Conservation (phyloP, 164 flowering plant species). For the Vitis rupestris region DNA sequence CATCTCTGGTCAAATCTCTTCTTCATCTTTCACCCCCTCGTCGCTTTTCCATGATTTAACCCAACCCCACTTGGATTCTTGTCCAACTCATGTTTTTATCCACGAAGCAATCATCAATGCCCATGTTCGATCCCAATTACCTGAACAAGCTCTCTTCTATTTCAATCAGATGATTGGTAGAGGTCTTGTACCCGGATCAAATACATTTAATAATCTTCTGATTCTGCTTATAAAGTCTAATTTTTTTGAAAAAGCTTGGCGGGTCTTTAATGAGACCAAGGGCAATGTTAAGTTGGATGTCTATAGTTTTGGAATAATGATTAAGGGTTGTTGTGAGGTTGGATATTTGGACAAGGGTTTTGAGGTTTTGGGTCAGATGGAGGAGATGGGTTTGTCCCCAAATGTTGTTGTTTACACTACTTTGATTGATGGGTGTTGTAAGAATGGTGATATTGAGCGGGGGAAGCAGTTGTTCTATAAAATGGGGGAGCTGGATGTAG, state of each 20-base stretch:
- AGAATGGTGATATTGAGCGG: conserved; percentile 40
- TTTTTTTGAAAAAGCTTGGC: conserved; percentile 41
- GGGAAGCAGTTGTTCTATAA: conserved; percentile 50
- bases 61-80: conserved; percentile 10
- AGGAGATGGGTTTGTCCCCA: conserved; percentile 37
- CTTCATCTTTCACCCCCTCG: conserved; percentile 26
- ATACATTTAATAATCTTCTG: conserved; percentile 43
- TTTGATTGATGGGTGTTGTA: conserved; percentile 78
- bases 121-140: conserved; percentile 32
- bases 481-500: conserved; percentile 58
- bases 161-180: conserved; percentile 40
- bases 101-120: conserved; percentile 44
- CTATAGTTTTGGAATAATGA: conserved; percentile 67
- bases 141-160: conserved; percentile 35
- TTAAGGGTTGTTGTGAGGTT: conserved; percentile 57
- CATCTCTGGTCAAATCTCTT: conserved; percentile 34
- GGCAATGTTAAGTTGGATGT: conserved; percentile 34
- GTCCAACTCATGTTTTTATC: conserved; percentile 11
- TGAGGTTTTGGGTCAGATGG: conserved; percentile 38
- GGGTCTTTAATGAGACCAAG: conserved; percentile 33
- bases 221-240: conserved; percentile 29
- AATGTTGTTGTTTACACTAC: conserved; percentile 65
- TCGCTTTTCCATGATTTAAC: conserved; percentile 39
- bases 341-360: conserved; percentile 51
- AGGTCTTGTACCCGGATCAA: conserved; percentile 37